A percentile compares a stretch with the other conserved stretches of the same genome.
phyloP scores from a whole-genome alignment of 192 early-diverging fungal species.

The Oehlia diaphana region DNA sequence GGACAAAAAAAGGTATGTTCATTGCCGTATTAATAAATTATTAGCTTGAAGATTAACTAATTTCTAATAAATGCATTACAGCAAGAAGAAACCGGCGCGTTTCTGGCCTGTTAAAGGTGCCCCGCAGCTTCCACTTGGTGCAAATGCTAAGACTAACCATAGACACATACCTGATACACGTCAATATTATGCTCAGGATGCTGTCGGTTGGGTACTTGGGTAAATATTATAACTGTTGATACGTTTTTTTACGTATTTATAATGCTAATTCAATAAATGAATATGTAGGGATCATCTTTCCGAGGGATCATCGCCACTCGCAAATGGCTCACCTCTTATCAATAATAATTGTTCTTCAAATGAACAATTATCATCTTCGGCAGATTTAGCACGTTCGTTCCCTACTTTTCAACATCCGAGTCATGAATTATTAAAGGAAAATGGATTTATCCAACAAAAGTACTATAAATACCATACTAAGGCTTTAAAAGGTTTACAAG shows the following conservation, averaged over 20 bases:
- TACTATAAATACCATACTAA: conserved; percentile 93
- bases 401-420: conserved; percentile 80
- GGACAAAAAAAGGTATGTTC: not conserved
- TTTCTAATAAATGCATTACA: conserved; percentile 1
- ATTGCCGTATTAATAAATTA: not conserved
- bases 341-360: conserved; percentile 35
- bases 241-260: not conserved
- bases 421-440: conserved; percentile 92
- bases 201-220: conserved; percentile 76
- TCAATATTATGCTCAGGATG: conserved; percentile 66
- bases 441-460: conserved; percentile 97
- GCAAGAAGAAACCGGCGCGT: conserved; percentile 47
- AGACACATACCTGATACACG: conserved; percentile 56
- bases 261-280: not conserved
- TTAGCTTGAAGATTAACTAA: not conserved
- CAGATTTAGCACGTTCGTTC: conserved; percentile 60
- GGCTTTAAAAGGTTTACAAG: conserved; percentile 61
- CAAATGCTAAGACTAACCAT: conserved; percentile 20
- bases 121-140: not conserved
- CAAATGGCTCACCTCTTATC: conserved; percentile 35
- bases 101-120: conserved; percentile 55
- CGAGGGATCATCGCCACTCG: conserved; percentile 30
- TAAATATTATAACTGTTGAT: not conserved
- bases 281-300: conserved; percentile 38
- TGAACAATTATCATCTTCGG: conserved; percentile 44